Evolutionary conservation across 1,139 yeast species (phyloP), one percentile per base, ranked within the genome.

Genomic region (Geotrichum aggregatum): DNA sequence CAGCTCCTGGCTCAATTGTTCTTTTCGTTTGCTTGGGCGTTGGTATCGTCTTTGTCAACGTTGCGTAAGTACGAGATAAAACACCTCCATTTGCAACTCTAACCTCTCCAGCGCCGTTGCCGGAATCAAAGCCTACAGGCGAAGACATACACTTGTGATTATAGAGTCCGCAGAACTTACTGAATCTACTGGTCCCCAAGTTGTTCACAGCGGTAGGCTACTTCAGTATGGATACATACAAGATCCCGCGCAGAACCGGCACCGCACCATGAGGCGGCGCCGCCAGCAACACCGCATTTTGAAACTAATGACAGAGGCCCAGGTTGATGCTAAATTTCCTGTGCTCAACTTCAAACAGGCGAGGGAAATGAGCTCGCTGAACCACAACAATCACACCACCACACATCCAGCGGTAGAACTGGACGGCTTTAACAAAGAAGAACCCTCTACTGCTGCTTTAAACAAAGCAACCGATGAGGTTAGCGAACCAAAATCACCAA

Each of bases 1-100:
- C 45, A 1, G 30, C 52, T 16, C 42, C 53, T 6, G 36, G 49
- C 46, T 59, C 59, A 28, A 60, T 67, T 41, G 59, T 67, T 18
- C 66, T 67, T 54, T 67, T 60, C 49, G 66, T 67, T 26, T 69
- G 70, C 16, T 58, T 67, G 11, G 71, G 70, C 1, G 61, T 67
- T 44, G 71, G 71, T 14, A 61, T 67, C 16, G 63, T 67, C 10
- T 67, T 67, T 55, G 64, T 67, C 36, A 60, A 61, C 50, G 45
- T 67, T 38, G 38, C 28, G 46, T 43, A 31, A 31, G 46, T 43
- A 16, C 4, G 8, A 24, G 8, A 24, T 5, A 24, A 24, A 24
- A 24, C 7, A 5, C 28, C 5, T 5, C 7, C 28, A 24, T 24
- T 24, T 24, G 5, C 28, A 8, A 5, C 16, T 22, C n/a, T 40